A percentile compares a stretch with the other conserved stretches of the same genome.
Evolutionary conservation across 2,329 filamentous ascomycete species (phyloP).

Genomic region (Colletotrichum coccodes): DNA sequence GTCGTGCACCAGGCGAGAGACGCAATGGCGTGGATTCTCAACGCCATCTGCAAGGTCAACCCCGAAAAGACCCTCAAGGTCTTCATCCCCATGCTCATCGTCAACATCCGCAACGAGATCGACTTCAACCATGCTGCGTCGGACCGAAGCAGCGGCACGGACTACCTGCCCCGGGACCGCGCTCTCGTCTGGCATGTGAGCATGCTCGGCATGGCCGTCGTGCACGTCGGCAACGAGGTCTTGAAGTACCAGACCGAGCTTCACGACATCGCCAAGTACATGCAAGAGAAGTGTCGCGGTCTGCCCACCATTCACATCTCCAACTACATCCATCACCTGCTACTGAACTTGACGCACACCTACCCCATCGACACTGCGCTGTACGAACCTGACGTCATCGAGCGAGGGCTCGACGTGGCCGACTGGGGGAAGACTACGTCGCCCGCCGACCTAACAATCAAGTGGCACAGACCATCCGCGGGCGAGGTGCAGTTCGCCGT

Average conservation of each 20-base stretch:
- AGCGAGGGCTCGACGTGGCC: slow-evolving; percentile 76
- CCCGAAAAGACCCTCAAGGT: slow-evolving; percentile 92
- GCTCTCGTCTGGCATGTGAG: slow-evolving; percentile 97
- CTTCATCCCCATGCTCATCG: slow-evolving; percentile 88
- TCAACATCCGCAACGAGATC: slow-evolving; percentile 95
- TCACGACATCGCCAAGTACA: slow-evolving; percentile 90
- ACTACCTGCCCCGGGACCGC: slow-evolving; percentile 91
- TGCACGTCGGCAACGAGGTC: slow-evolving; percentile 92
- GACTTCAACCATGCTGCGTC: slow-evolving; percentile 96
- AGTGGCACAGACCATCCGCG: slow-evolving; percentile 87
- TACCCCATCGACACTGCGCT: slow-evolving; percentile 91
- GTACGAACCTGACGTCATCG: slow-evolving; percentile 81
- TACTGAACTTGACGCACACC: slow-evolving; percentile 93
- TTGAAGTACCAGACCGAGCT: slow-evolving; percentile 89
- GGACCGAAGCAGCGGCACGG: slow-evolving; percentile 90
- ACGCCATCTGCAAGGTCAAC: slow-evolving; percentile 94
- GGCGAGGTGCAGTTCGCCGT: slow-evolving; percentile 90
- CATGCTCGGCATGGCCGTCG: slow-evolving; percentile 97
- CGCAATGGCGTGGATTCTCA: slow-evolving; percentile 98
- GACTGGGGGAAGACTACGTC: slow-evolving; percentile 88
- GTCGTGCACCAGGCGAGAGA: slow-evolving; percentile 97
- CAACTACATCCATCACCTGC: slow-evolving; percentile 95
- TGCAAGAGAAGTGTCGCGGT: slow-evolving; percentile 95
- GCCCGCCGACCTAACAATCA: slow-evolving; percentile 81
- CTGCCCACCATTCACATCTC: slow-evolving; percentile 96